Conservation (phyloP, 164 flowering plant genomes). For the Kalanchoe fedtschenkoi region DNA sequence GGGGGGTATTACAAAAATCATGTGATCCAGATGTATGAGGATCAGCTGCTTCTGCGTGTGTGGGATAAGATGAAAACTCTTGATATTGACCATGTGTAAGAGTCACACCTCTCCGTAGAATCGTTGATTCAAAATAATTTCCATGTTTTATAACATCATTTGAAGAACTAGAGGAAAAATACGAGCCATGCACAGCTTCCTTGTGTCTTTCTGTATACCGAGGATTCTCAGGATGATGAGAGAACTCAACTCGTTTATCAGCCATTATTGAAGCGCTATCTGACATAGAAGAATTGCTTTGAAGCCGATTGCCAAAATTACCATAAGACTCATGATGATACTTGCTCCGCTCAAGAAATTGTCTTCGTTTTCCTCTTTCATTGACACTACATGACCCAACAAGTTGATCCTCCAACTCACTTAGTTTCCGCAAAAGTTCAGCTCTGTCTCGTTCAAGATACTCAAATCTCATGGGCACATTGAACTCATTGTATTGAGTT, state of each 20-base stretch:
- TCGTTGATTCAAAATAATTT: slow-evolving; percentile 29
- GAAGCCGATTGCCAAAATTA: slow-evolving; percentile 13
- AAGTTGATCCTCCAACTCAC: slow-evolving; percentile 64
- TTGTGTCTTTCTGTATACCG: slow-evolving; percentile 20
- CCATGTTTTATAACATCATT: slow-evolving; percentile 30
- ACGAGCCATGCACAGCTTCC: slow-evolving; percentile 23
- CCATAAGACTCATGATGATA: slow-evolving; percentile 29
- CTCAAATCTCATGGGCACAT: slow-evolving; percentile 18
- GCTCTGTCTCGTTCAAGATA: slow-evolving; percentile 51
- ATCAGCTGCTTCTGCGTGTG: slow-evolving; percentile 18
- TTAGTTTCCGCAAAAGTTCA: slow-evolving; percentile 59
- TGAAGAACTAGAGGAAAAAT: slow-evolving; percentile 28
- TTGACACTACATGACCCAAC: slow-evolving; percentile 35
- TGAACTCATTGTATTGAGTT: not conserved
- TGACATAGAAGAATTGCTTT: slow-evolving; percentile 20
- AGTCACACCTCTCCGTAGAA: slow-evolving; percentile 20
- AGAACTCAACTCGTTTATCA: slow-evolving; percentile 11
- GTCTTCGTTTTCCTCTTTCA: slow-evolving; percentile 35
- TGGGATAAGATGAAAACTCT: slow-evolving; percentile 18
- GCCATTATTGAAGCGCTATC: slow-evolving; percentile 17
- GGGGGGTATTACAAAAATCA: slow-evolving; percentile 22
- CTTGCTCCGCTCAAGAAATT: slow-evolving; percentile 26
- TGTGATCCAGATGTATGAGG: slow-evolving; percentile 23
- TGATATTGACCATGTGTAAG: slow-evolving; percentile 19
- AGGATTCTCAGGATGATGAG: slow-evolving; percentile 13